A percentile compares a stretch with the other conserved stretches of the same genome.
phyloP scores from a whole-genome alignment of 768 basidiomycete species.

The Lentinus brumalis region DNA sequence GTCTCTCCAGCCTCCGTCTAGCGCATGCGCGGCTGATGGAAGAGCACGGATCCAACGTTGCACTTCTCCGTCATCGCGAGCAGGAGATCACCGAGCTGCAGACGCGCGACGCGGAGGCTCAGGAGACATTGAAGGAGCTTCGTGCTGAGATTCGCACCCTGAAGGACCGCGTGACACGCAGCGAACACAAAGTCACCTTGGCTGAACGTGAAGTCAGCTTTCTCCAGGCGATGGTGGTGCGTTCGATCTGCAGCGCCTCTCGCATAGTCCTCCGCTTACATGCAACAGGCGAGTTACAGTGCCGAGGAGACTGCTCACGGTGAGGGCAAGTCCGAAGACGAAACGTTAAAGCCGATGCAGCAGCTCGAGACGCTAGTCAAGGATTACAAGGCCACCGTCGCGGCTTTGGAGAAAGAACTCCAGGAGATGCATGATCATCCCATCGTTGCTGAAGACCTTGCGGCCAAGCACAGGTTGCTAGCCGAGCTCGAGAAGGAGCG shows the following conservation, averaged over 20 bases:
- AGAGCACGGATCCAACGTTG: conserved; percentile 60
- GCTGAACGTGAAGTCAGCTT: conserved; percentile 68
- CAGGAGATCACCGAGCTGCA: conserved; percentile 48
- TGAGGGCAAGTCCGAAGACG: conserved; percentile 34
- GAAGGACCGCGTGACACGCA: conserved; percentile 41
- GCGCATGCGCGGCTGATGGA: conserved; percentile 65
- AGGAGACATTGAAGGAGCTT: conserved; percentile 32
- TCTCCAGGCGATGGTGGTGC: conserved; percentile 64
- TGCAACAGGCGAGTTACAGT: conserved; percentile 57
- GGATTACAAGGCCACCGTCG: conserved; percentile 56
- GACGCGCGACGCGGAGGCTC: conserved; percentile 27
- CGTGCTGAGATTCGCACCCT: conserved; percentile 39
- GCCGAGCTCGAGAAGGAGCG: conserved; percentile 41
- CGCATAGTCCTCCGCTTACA: neutral
- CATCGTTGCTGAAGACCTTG: conserved; percentile 19
- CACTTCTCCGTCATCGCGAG: conserved; percentile 55
- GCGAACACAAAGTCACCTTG: conserved; percentile 42
- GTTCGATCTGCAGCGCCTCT: conserved; percentile 26
- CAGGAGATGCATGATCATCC: conserved; percentile 45
- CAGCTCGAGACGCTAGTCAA: conserved; percentile 57
- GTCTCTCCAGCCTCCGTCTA: conserved; percentile 60
- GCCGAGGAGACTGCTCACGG: conserved; percentile 53
- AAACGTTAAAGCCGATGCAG: conserved; percentile 46
- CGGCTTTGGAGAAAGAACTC: conserved; percentile 48
- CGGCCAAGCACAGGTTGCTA: conserved; percentile 38